Percentiles rank a stretch among this genome's conserved stretches.
phyloP scores from a whole-genome alignment of 352 stramenopile genomes.

The Blastocystis sp. region DNA sequence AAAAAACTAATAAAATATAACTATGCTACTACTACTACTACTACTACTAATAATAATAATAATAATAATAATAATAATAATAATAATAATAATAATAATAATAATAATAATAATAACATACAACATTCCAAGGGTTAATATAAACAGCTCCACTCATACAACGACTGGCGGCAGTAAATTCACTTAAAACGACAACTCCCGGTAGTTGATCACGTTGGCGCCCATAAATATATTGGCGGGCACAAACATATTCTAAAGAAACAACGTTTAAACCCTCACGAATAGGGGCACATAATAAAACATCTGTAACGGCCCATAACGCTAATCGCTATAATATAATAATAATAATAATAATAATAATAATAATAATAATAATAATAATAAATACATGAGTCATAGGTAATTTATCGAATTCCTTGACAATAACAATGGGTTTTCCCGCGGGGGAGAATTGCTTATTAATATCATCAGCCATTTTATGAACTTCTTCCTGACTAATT shows the following conservation, averaged over 20 bases:
- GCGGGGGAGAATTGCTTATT: constrained; percentile 48
- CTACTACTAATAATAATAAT: no score
- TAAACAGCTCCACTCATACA: constrained; percentile 80
- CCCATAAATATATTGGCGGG: neutral
- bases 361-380: no score
- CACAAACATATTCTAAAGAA: constrained; percentile 51
- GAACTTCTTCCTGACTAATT: constrained; percentile 75
- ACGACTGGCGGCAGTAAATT: constrained; percentile 84
- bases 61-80: no score
- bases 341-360: constrained; percentile 36
- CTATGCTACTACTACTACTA: no score
- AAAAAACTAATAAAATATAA: no score
- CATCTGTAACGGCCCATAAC: constrained; percentile 53
- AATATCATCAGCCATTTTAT: constrained; percentile 62
- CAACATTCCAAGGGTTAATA: constrained; percentile 95
- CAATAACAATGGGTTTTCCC: constrained; percentile 38
- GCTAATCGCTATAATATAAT: constrained; percentile 55
- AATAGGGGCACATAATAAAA: constrained; percentile 59
- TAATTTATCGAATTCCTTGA: no score
- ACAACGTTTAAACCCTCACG: constrained; percentile 64
- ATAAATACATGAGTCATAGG: no score
- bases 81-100: no score
- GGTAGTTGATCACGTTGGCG: neutral
- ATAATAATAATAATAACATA: no score
- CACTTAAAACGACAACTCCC: constrained; percentile 76